Conservation (phyloP, 805 yeast genomes). For the Nakazawaea wickerhamii region DNA sequence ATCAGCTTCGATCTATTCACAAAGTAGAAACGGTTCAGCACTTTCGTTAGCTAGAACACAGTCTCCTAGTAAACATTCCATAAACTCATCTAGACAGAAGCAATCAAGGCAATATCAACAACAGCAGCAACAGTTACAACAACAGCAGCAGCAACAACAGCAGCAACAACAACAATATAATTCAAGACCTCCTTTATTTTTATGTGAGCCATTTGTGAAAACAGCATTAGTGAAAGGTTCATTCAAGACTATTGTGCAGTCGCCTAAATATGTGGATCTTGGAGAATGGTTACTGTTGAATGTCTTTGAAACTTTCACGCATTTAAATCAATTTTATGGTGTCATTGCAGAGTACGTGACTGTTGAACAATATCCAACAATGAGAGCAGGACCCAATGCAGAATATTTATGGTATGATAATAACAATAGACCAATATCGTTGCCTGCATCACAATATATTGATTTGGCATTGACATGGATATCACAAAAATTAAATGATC, state of each 20-base stretch:
- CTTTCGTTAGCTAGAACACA: slow-evolving; percentile 42
- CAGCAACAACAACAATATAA: slow-evolving; percentile 8
- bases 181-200: slow-evolving; percentile 51
- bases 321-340: slow-evolving; percentile 82
- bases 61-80: slow-evolving; percentile 41
- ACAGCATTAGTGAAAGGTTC: slow-evolving; percentile 96
- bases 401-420: slow-evolving; percentile 89
- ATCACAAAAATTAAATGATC: slow-evolving; percentile 81
- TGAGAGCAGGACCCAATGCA: slow-evolving; percentile 93
- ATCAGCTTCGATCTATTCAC: slow-evolving; percentile 27
- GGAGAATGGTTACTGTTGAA: slow-evolving; percentile 96
- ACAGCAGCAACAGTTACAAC: slow-evolving; percentile 13
- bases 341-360: slow-evolving; percentile 89
- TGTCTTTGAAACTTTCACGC: slow-evolving; percentile 82
- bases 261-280: slow-evolving; percentile 90
- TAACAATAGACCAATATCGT: slow-evolving; percentile 66
- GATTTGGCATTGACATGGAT: slow-evolving; percentile 92
- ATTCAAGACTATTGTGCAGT: slow-evolving; percentile 89
- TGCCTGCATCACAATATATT: slow-evolving; percentile 91
- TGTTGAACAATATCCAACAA: slow-evolving; percentile 82
- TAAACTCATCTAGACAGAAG: slow-evolving; percentile 24
- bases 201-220: slow-evolving; percentile 89
- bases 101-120: slow-evolving; percentile 23
- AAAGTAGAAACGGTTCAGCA: slow-evolving; percentile 37
- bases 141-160: slow-evolving; percentile 27